phyloP scores from a whole-genome alignment of 129 eudicot species.

The Chrysanthemum lavandulifolium region DNA sequence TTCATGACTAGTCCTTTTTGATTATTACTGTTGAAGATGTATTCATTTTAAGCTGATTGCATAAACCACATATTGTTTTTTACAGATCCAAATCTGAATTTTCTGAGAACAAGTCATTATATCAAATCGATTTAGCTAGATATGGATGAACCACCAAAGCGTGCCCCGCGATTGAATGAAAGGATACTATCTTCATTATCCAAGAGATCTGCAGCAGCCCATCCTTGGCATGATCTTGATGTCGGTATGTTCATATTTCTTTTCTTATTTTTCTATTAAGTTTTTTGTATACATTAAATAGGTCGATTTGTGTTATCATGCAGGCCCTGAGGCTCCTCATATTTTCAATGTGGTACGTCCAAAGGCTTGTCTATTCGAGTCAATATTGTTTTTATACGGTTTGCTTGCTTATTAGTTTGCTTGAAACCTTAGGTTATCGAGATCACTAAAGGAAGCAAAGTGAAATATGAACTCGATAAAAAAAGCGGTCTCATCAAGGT shows the following conservation, averaged over 20 bases:
- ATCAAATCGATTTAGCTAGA: not conserved
- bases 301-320: not conserved
- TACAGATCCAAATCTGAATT: slow-evolving; percentile 11
- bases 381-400: not conserved
- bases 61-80: slow-evolving; percentile 2
- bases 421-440: slow-evolving; percentile 54
- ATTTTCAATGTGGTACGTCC: slow-evolving; percentile 59
- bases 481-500: slow-evolving; percentile 93
- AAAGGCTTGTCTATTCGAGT: not conserved
- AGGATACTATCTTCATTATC: slow-evolving; percentile 87
- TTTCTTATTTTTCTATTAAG: not conserved
- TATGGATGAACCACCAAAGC: slow-evolving; percentile 34
- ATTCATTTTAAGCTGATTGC: slow-evolving; percentile 1
- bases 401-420: slow-evolving; percentile 12
- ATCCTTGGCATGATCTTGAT: slow-evolving; percentile 98
- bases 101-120: not conserved
- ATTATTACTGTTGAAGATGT: not conserved
- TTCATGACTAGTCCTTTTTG: not conserved
- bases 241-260: slow-evolving; percentile 45
- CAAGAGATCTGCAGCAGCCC: slow-evolving; percentile 94
- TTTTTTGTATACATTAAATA: not conserved
- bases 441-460: slow-evolving; percentile 84
- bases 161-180: slow-evolving; percentile 68
- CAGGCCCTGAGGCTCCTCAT: slow-evolving; percentile 86
- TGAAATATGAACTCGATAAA: slow-evolving; percentile 86